Base-by-base conservation (phyloP, 139 green algal species). In the Haematococcus sp. region DNA sequence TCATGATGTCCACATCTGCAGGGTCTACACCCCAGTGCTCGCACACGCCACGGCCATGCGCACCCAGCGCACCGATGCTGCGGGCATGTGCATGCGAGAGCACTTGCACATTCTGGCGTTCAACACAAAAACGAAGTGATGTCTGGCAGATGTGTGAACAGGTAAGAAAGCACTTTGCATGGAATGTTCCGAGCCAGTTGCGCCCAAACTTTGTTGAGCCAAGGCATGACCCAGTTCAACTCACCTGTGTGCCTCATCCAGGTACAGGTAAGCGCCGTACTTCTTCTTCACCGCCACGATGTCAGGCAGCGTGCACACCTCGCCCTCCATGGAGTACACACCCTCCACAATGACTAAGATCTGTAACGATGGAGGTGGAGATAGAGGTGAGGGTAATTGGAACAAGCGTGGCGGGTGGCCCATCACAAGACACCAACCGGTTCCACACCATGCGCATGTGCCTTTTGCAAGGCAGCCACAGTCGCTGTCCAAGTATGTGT, bases 241-340 rank as follows among this genome's bases (percentile, higher is more conserved):
- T 7, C 40, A 49, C 40, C 40, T 49, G 87, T 99, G 96, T n/a
- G 96, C 96, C 86, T 99, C 96, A 65, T 99, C 96, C n/a, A 99
- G 81, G 81, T 95, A 99, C 20, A 99, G 67, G 82, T 99, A 99
- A 0, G 92, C 93, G 73, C 78, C 84, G 84, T 98, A 97, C 84
- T 92, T 92, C 79, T 97, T 97, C 75, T 93, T 94, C 17, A 99
- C 72, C 2, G 34, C 86, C 31, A 99, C 92, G 28, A 98, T 93
- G 33, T 92, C 84, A n/a, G 75, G 73, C 65, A 99, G 87, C 46
- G 76, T 63, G 59, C 79, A 89, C 22, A 95, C 80, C 90, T 99
- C 95, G 0, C 96, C 96, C 83, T 99, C 96, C 96, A 99, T 99
- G 71, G 80, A 93, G 85, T 99, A 99, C 67, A 99, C 94, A 58